Base-by-base conservation (phyloP, 345 rosid species). In the Heritiera fomes region DNA sequence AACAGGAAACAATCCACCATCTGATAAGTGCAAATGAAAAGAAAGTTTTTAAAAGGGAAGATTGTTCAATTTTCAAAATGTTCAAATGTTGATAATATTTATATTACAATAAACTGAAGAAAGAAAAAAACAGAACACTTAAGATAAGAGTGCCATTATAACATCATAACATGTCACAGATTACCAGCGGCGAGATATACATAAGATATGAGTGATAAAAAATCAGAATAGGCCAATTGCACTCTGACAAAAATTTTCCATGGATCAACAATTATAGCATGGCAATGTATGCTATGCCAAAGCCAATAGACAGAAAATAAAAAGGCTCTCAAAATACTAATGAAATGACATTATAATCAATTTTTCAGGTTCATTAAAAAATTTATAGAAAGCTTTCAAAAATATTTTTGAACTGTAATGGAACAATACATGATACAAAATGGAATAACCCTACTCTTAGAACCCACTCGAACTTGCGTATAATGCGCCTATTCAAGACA, bases 1-100 rank as follows among this genome's bases (percentile, higher is more conserved):
- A 77, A 71, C 78, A 82, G 38, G 73, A 52, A 77, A 62, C 30
- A 28, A 79, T 79, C 28, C 58, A 71, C 53, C 58, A 80, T 41
- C 49, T 72, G 43, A 53, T 50, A 60, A 3, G 47, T 74, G 20
- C 3, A 65, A 50, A 80, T 28, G 13, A 74, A 56, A 75, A 56
- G 9, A 63, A 20, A 41, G 15, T 46, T 34, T 77, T 11, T 8
- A 60, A 80, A 72, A 49, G 40, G 20, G 30, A 60, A 38, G 60
- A 23, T 28, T 14, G 68, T 7, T 38, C 45, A 20, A 67, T 28
- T 9, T 8, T 50, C 53, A 41, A 67, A 17, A 32, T 8, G 58
- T 47, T 46, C 40, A 18, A 63, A 75, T 28, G 43, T 61, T 46
- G 58, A 75, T 20, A 30, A 62, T 45, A 61, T 23, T 75, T 30